Evolutionary conservation across 441 rosid species (phyloP).

Genomic region (Mallotus japonicus): DNA sequence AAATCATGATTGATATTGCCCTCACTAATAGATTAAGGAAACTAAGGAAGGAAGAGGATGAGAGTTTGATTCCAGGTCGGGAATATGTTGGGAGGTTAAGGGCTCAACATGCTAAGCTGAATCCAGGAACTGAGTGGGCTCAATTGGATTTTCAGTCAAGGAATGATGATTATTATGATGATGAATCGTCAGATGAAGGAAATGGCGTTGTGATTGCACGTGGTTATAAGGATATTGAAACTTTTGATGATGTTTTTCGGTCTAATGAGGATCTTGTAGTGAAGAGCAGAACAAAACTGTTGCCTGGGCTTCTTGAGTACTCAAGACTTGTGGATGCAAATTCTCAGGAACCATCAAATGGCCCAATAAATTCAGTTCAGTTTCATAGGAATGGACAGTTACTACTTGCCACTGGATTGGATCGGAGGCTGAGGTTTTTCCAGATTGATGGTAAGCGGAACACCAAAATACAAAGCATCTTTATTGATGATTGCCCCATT

Average conservation of each 20-base stretch:
- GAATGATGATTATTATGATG: slow-evolving; percentile 39
- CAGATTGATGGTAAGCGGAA: slow-evolving; percentile 92
- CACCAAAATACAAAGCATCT: slow-evolving; percentile 78
- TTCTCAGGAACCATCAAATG: slow-evolving; percentile 62
- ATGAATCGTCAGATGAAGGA: slow-evolving; percentile 54
- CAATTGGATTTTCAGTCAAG: slow-evolving; percentile 33
- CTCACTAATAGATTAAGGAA: slow-evolving; percentile 75
- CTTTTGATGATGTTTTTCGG: slow-evolving; percentile 57
- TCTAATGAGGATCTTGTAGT: slow-evolving; percentile 77
- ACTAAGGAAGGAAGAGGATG: slow-evolving; percentile 75
- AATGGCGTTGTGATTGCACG: slow-evolving; percentile 29
- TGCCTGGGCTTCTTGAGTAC: slow-evolving; percentile 75
- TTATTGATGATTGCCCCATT: slow-evolving; percentile 85
- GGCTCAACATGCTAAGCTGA: slow-evolving; percentile 80
- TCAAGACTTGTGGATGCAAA: slow-evolving; percentile 81
- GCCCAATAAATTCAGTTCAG: slow-evolving; percentile 71
- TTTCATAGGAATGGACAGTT: slow-evolving; percentile 85
- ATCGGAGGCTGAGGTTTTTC: slow-evolving; percentile 68
- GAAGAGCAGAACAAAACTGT: slow-evolving; percentile 47
- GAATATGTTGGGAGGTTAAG: slow-evolving; percentile 76
- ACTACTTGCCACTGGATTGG: slow-evolving; percentile 75
- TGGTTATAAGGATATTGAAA: slow-evolving; percentile 35
- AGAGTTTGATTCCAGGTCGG: slow-evolving; percentile 61
- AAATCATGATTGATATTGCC: slow-evolving; percentile 48
- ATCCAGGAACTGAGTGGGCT: slow-evolving; percentile 94